phyloP scores from a whole-genome alignment of 441 rosid species.

The Hura crepitans region DNA sequence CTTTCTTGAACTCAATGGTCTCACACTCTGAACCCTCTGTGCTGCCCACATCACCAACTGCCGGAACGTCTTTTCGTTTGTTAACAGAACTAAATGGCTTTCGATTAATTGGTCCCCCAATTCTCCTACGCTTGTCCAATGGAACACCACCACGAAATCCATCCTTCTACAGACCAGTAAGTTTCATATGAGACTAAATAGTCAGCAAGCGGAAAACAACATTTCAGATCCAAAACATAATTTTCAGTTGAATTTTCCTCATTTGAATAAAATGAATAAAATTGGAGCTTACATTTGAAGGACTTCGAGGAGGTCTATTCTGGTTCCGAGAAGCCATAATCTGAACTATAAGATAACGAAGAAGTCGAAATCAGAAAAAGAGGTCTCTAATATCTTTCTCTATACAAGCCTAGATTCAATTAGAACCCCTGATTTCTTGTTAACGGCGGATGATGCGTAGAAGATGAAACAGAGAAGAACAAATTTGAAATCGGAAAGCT shows the following conservation, averaged over 20 bases:
- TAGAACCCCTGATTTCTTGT: slow-evolving; percentile 9
- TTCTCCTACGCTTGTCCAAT: slow-evolving; percentile 60
- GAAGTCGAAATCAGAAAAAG: background rate
- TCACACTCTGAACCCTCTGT: slow-evolving; percentile 42
- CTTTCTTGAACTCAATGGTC: slow-evolving; percentile 56
- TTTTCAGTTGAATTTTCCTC: background rate
- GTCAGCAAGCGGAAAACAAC: background rate
- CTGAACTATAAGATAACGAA: background rate
- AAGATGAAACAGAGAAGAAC: slow-evolving; percentile 5
- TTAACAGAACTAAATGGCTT: slow-evolving; percentile 46
- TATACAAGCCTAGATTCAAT: slow-evolving; percentile 1
- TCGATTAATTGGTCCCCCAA: slow-evolving; percentile 40
- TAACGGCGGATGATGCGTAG: background rate
- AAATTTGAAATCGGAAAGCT: slow-evolving; percentile 1
- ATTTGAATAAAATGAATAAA: background rate
- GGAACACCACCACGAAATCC: slow-evolving; percentile 45
- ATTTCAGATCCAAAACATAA: background rate
- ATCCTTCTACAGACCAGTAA: slow-evolving; percentile 44
- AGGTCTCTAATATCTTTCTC: background rate
- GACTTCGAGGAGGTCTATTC: slow-evolving; percentile 80
- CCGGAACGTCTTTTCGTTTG: slow-evolving; percentile 42
- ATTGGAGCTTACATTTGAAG: slow-evolving; percentile 39
- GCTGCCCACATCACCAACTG: slow-evolving; percentile 38
- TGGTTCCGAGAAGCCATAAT: slow-evolving; percentile 64
- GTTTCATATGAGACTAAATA: too few species aligned